Conservation (phyloP, 2,329 filamentous ascomycete genomes). For the Colletotrichum orbiculare region DNA sequence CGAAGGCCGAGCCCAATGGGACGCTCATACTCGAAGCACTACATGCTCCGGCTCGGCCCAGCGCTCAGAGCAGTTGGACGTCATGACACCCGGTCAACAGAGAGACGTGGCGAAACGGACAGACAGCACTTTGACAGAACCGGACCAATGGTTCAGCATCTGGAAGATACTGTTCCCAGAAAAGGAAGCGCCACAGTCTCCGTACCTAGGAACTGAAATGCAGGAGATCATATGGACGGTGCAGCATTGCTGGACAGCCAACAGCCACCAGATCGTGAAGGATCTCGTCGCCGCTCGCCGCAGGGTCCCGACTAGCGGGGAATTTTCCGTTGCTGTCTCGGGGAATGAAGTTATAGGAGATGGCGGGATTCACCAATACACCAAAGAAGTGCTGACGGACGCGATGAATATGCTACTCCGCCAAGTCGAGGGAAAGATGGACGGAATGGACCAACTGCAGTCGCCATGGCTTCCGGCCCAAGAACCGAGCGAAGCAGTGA, state of each 20-base stretch:
- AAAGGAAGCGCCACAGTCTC: background rate
- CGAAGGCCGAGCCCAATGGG: background rate
- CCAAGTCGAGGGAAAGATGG: background rate
- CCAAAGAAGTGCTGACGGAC: background rate
- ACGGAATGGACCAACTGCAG: too few relatives aligned
- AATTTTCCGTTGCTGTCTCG: too few relatives aligned
- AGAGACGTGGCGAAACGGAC: background rate
- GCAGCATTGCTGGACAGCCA: conserved; percentile 3
- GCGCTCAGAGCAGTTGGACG: background rate
- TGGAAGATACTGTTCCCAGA: background rate
- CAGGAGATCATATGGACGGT: background rate
- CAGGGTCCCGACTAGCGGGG: too few relatives aligned
- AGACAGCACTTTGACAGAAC: background rate
- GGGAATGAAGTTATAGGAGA: background rate
- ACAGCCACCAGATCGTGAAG: background rate
- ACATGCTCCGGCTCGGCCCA: background rate
- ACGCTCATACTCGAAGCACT: background rate
- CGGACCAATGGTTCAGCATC: background rate
- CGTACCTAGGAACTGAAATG: conserved; percentile 4
- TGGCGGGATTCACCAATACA: too few relatives aligned
- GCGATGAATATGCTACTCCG: background rate
- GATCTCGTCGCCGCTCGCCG: background rate
- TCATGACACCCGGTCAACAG: conserved; percentile 5
- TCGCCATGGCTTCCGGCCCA: too few relatives aligned
- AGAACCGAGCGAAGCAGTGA: too few relatives aligned